These are phyloP conservation scores for Aspergillus indologenus DNA, from an alignment of 495 filamentous ascomycete species.

Conservation along the genomic window DNA sequence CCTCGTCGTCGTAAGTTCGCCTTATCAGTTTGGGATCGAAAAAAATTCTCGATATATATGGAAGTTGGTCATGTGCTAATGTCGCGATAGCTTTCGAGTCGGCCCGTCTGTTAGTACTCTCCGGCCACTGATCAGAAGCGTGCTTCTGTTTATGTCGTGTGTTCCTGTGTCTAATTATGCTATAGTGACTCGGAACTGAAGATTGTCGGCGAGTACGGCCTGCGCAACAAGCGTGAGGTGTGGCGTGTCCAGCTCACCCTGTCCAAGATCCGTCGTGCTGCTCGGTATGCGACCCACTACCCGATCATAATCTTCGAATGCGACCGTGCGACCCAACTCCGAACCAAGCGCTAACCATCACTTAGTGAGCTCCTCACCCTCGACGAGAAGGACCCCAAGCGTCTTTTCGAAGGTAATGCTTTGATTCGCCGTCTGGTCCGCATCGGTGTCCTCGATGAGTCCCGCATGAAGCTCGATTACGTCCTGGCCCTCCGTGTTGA, in stretches of 20 bases:
- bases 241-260: conserved; percentile 99
- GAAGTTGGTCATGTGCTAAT: conserved; percentile 30
- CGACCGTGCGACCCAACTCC: not conserved
- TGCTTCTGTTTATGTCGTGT: conserved; percentile 95
- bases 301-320: not conserved
- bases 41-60: conserved; percentile 12
- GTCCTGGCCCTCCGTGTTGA: conserved; percentile 96
- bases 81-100: conserved; percentile 77
- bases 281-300: conserved; percentile 65
- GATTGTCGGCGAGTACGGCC: conserved; percentile 97
- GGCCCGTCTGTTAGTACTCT: conserved; percentile 94
- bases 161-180: conserved; percentile 42
- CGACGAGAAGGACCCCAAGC: conserved; percentile 99
- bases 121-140: conserved; percentile 97
- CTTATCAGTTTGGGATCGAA: conserved; percentile 1
- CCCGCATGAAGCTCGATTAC: conserved; percentile 99
- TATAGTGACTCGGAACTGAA: conserved; percentile 97
- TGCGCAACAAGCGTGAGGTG: conserved; percentile 99
- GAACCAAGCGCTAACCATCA: not conserved
- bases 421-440: conserved; percentile 99
- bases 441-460: conserved; percentile 98
- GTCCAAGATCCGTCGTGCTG: conserved; percentile 99
- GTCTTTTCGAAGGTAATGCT: conserved; percentile 99
- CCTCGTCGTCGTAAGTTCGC: conserved; percentile 61
- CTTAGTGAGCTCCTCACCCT: conserved; percentile 96